Conservation (phyloP, 2,329 filamentous ascomycete species). For the Seiridium cupressi region DNA sequence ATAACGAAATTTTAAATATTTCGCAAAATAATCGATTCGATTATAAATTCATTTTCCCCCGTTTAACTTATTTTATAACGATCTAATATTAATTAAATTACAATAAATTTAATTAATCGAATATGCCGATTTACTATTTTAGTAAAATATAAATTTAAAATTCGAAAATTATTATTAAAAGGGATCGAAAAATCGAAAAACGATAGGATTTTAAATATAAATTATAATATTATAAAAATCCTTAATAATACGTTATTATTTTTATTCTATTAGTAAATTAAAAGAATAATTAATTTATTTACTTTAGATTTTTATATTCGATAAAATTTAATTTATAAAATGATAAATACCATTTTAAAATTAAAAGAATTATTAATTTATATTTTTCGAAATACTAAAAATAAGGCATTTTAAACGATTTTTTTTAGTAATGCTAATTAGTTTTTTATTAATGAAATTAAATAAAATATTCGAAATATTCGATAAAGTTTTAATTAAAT, state of each 20-base stretch:
- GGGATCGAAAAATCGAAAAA: not conserved
- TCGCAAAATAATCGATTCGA: too few species aligned
- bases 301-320: not conserved
- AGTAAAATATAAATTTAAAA: not conserved
- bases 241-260: not conserved
- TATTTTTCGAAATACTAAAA: not conserved
- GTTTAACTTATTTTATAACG: too few species aligned
- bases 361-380: slow-evolving; percentile 1
- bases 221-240: not conserved
- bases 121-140: not conserved
- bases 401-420: not conserved
- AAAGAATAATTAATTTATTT: not conserved
- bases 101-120: not conserved
- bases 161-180: not conserved
- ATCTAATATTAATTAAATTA: too few species aligned
- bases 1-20: too few species aligned
- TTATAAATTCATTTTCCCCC: too few species aligned
- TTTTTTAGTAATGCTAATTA: not conserved
- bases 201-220: not conserved
- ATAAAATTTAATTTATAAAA: not conserved
- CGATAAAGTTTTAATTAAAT: not conserved
- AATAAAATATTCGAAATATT: not conserved
- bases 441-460: not conserved
- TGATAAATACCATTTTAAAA: not conserved
- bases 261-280: not conserved